Evolutionary conservation across 1,139 yeast genomes (phyloP), one percentile per base, ranked within the genome.

Genomic region (Hemisphaericaspora xylofermentans): DNA sequence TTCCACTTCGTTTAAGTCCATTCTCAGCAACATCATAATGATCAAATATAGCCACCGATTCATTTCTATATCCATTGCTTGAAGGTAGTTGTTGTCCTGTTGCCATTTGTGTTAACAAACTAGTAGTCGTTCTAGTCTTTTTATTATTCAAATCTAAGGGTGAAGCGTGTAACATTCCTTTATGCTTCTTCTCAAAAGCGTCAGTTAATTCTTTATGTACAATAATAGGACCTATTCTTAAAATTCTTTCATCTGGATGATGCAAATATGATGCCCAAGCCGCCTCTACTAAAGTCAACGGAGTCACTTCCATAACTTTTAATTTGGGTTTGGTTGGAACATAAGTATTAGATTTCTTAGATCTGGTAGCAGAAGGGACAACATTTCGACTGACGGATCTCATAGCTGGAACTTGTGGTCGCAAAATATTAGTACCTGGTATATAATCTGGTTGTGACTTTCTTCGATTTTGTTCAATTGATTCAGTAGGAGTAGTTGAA

Each of bases 181-280:
- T 74, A 45, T 75, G 68, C 49, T 73, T 81, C 52, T 68, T 76
- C 44, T 84, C 88, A 50, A 85, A 74, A 0, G 46, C 35, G 2
- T 76, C 83, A 0, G 81, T 78, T 0, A 56, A 33, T 25, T 63
- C 62, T 41, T 56, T 62, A 25, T 58, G 60, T 2, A 61, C 71
- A 39, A 66, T 61, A 0, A 70, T 76, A 13, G 72, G 71, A 0
- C 94, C 96, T 15, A 78, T 74, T 47, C 79, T 79, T 39, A 88
- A 51, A 1, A 89, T 74, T 42, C 95, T 71, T 60, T 91, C 98
- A 39, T 84, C 83, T 2, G 76, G 67, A 51, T 78, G 80, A 12
- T 64, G 66, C 45, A 89, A 66, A 49, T 74, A 77, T 34, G 69
- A 64, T 10, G 78, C 71, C 88, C 93, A 88, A 24, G 86, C 84